A percentile compares a stretch with the other conserved stretches of the same genome.
These are phyloP conservation scores for Aspergillus fijiensis DNA, from an alignment of 2,329 filamentous ascomycete genomes.

Conservation along the genomic window DNA sequence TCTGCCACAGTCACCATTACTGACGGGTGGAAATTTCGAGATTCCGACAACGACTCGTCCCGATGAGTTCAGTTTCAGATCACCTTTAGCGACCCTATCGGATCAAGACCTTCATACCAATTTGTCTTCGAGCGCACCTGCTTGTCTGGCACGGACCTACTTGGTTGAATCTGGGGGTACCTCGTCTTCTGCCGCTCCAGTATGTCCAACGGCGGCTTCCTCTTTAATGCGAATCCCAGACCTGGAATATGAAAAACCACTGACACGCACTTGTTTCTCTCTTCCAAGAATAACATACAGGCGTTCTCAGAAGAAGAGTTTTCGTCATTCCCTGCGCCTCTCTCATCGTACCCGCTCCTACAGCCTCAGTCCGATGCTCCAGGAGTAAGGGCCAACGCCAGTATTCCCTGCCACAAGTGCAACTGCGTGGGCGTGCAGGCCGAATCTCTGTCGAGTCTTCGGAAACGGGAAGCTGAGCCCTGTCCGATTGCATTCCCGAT, in stretches of 20 bases:
- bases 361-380: not conserved
- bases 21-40: not conserved
- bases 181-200: no score
- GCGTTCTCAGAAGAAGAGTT: no score
- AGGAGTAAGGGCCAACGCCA: not conserved
- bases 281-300: no score
- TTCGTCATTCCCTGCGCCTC: not conserved
- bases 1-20: not conserved
- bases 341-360: not conserved
- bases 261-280: no score
- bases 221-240: no score
- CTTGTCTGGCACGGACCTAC: no score
- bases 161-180: no score
- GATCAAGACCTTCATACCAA: not conserved
- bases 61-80: not conserved
- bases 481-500: not conserved
- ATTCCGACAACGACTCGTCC: not conserved
- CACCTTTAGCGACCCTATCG: not conserved
- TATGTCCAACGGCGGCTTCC: no score
- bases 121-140: not conserved
- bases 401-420: not conserved
- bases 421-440: not conserved
- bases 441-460: not conserved
- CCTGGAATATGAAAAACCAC: no score
- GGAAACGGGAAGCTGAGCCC: not conserved